Base-by-base conservation (phyloP, 106 monocot genomes). In the Dendrobium huoshanense region DNA sequence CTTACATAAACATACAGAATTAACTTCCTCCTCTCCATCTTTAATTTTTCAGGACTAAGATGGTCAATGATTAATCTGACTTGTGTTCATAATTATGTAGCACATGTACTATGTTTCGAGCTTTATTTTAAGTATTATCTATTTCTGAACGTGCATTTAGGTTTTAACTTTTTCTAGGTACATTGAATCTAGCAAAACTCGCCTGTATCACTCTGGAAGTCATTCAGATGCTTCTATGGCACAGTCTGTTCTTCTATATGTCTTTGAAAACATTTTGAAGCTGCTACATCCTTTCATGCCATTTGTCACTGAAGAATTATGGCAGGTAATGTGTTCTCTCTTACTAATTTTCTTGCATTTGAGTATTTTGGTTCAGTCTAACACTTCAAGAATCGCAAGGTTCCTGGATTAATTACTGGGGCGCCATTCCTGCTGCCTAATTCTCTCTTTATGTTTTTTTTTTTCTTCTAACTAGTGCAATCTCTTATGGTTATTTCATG, bases 231-330 rank as follows among this genome's bases (percentile, higher is more conserved):
- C 85, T 67, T 56, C 76, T 72, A 80, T 85, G 78, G 83, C 92
- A 75, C 92, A 90, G 84, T 81, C 83, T 68, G 91, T 95, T 82
- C 87, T 98, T 25, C 81, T 98, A 33, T 98, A 98, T 84, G 92
- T 95, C 67, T 98, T 95, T 89, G 91, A 91, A 75, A 98, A 91
- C 79, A 91, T 98, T 84, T 73, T 98, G 56, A 98, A 92, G 79
- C 76, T 98, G 85, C 85, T 98, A 33, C 98, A 98, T 81, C 98
- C 98, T 80, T 98, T 98, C 82, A 98, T 98, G 98, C 98, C 98
- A 55, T 98, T 91, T 83, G 95, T 98, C 31, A 95, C 98, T 56
- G 98, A 98, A 87, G 98, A 94, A 81, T 77, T 98, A 81, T 98
- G 98, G 98, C 98, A 98, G 98, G 98, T 98, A 91, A 41, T 74